Evolutionary conservation across 75 land plant species (phyloP).

Genomic region (Picea glauca): DNA sequence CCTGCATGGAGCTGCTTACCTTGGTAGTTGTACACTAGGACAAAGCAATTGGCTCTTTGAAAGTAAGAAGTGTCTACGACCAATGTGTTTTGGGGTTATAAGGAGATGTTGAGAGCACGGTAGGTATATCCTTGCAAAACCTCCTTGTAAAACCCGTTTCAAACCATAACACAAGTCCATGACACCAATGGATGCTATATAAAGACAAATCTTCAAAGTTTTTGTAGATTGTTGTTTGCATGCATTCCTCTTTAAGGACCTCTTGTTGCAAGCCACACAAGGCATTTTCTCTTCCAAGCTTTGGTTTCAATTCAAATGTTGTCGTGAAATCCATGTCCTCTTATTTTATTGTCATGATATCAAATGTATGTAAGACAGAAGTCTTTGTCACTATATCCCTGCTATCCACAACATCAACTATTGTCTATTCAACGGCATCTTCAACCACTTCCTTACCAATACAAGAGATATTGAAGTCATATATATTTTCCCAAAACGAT

Average conservation of each 20-base stretch:
- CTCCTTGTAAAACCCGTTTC: conserved; percentile 27
- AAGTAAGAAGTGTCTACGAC: conserved; percentile 56
- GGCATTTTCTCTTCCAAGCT: too few relatives aligned
- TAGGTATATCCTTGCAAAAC: conserved; percentile 79
- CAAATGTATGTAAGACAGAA: conserved; percentile 53
- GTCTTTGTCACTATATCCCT: too few relatives aligned
- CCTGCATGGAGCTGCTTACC: conserved; percentile 1
- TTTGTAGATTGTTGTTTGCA: neutral
- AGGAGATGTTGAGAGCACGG: conserved; percentile 77
- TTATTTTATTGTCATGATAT: conserved; percentile 61
- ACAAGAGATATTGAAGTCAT: too few relatives aligned
- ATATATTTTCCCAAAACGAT: too few relatives aligned
- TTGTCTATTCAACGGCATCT: too few relatives aligned
- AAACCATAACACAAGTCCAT: too few relatives aligned
- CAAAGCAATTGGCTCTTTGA: conserved; percentile 59
- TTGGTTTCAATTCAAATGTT: too few relatives aligned
- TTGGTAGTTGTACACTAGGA: conserved; percentile 12
- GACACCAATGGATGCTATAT: conserved; percentile 36
- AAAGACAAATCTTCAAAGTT: neutral
- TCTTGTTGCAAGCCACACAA: too few relatives aligned
- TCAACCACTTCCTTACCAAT: too few relatives aligned
- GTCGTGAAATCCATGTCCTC: conserved; percentile 67
- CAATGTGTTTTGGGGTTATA: conserved; percentile 82
- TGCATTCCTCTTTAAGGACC: too few relatives aligned
- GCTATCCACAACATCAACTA: too few relatives aligned